Base-by-base conservation (phyloP, 768 basidiomycete genomes). In the Leccinum imitatum region DNA sequence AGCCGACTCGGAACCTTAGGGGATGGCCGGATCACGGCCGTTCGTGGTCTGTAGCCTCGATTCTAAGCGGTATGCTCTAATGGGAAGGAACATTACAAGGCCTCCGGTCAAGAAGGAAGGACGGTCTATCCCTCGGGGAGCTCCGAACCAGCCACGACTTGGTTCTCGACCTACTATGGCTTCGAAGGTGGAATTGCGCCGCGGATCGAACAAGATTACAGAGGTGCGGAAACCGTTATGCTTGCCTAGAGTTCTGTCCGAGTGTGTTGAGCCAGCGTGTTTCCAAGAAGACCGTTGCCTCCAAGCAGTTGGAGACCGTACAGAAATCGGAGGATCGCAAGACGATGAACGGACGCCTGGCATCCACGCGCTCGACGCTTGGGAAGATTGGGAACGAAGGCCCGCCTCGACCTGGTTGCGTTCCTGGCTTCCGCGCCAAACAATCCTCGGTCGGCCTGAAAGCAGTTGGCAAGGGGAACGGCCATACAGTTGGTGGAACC, bases 1-100 rank as follows among this genome's bases (percentile, higher is more conserved):
- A 15, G 17, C 6, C 15, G 7, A 65, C 25, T 10, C 21, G 7
- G n/a, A 4, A 13, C 14, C 2, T 8, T 37, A 58, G 56, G 10
- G 8, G 30, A 50, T 33, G 57, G 25, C 48, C 11, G 31, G 8
- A 4, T 13, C 25, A 1, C 59, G 13, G 11, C 53, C 59, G 7
- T 67, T 67, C 17, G 63, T 64, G 15, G 58, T 67, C 7, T 17
- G 30, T 6, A 51, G 54, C 10, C 0, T 60, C 1, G 14, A 30
- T 23, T 52, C 56, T n/a, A 57, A 60, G 17, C 47, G 63, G 5
- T 47, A 54, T 3, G 37, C 30, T 23, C 17, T 47, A 1, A 23
- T 41, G 14, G 35, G 13, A 5, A 59, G 14, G 14, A 53, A 35
- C 6, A 21, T 51, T 30, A 19, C 35, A 3, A 8, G 6, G 2